Evolutionary conservation across 441 rosid species (phyloP).

Genomic region (Biscutella auriculata): DNA sequence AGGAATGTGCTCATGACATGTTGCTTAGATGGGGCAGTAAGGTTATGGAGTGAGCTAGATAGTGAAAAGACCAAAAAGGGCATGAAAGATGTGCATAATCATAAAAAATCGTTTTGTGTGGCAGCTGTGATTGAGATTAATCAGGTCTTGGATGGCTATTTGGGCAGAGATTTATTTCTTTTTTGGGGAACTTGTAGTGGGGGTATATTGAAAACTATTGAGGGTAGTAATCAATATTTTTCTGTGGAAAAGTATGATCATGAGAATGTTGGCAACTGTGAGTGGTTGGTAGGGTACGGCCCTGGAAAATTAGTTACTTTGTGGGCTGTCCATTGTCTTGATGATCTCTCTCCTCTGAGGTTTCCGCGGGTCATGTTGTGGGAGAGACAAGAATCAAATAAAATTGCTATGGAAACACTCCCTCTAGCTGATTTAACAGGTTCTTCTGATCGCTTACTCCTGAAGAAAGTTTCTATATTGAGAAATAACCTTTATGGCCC

Average conservation of each 20-base stretch:
- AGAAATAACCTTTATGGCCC: conserved; percentile 47
- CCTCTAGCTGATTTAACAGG: conserved; percentile 24
- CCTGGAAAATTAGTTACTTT: conserved; percentile 54
- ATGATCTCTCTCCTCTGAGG: conserved; percentile 69
- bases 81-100: conserved; percentile 39
- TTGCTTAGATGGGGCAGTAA: conserved; percentile 81
- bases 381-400: conserved; percentile 49
- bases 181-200: conserved; percentile 58
- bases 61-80: conserved; percentile 46
- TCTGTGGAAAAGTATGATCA: conserved; percentile 27
- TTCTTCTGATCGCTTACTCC: conserved; percentile 28
- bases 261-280: conserved; percentile 51
- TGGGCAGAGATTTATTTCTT: conserved; percentile 47
- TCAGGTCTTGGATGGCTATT: conserved; percentile 43
- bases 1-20: conserved; percentile 68
- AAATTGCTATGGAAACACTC: conserved; percentile 25
- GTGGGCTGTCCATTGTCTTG: conserved; percentile 94
- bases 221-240: conserved; percentile 31
- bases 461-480: conserved; percentile 44
- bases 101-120: conserved; percentile 46
- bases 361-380: conserved; percentile 69
- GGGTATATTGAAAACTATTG: conserved; percentile 35
- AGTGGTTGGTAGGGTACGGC: conserved; percentile 88
- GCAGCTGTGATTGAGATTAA: conserved; percentile 75
- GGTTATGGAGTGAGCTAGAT: conserved; percentile 85